Percentiles rank a stretch among this genome's conserved stretches.
Evolutionary conservation across 352 stramenopile genomes (phyloP).

Genomic region (Thalassiosira exigua): DNA sequence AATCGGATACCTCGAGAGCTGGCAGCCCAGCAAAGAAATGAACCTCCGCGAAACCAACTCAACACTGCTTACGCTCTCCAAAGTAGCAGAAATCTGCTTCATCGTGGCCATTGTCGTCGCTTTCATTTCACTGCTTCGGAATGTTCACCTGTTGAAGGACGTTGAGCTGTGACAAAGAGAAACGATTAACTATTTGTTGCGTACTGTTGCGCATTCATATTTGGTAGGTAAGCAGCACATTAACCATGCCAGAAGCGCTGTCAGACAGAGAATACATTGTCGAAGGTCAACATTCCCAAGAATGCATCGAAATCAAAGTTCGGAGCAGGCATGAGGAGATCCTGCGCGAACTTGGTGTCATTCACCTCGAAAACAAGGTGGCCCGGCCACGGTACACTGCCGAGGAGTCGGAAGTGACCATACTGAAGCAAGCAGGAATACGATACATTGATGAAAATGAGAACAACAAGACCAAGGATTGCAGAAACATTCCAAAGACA

Average conservation of each 20-base stretch:
- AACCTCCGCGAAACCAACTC: background rate
- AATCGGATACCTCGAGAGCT: too few relatives aligned
- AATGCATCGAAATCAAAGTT: background rate
- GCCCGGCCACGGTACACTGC: conserved; percentile 24
- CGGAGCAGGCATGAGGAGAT: conserved; percentile 21
- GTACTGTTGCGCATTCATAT: too few relatives aligned
- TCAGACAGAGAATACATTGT: conserved; percentile 1
- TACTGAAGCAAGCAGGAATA: conserved; percentile 49
- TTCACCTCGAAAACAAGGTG: conserved; percentile 47
- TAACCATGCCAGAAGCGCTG: background rate
- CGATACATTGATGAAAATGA: conserved; percentile 1
- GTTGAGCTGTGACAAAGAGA: conserved; percentile 37
- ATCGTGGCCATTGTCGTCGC: conserved; percentile 37
- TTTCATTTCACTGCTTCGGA: conserved; percentile 29
- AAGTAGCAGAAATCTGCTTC: conserved; percentile 40
- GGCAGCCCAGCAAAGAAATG: too few relatives aligned
- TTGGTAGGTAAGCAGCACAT: background rate
- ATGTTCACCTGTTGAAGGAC: conserved; percentile 40
- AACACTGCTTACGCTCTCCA: conserved; percentile 1
- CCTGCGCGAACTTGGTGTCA: conserved; percentile 43
- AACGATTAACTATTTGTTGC: conserved; percentile 2
- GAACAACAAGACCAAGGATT: background rate
- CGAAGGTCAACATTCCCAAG: conserved; percentile 3
- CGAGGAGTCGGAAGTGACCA: conserved; percentile 44
- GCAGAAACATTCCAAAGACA: background rate